Percentiles rank a stretch among this genome's conserved stretches.
Conservation (phyloP, 1,139 yeast genomes). For the Geotrichum carabidarum region DNA sequence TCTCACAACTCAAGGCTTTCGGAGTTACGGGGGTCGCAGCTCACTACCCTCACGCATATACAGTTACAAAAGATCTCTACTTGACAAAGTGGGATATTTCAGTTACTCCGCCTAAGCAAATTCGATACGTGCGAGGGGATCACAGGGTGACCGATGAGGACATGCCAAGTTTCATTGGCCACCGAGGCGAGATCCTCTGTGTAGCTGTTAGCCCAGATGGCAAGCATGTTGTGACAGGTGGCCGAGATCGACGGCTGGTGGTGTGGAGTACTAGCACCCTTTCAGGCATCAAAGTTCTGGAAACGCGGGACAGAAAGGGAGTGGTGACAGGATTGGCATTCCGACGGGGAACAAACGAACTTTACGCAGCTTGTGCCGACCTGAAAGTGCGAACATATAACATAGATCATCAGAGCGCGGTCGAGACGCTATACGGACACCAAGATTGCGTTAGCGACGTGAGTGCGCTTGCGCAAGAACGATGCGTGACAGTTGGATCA, state of each 20-base stretch:
- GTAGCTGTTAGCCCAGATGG: constrained; percentile 89
- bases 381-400: constrained; percentile 83
- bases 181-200: constrained; percentile 66
- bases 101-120: constrained; percentile 47
- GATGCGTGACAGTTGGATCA: constrained; percentile 93
- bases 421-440: constrained; percentile 90
- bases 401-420: constrained; percentile 77
- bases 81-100: constrained; percentile 73
- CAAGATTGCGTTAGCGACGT: constrained; percentile 85
- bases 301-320: constrained; percentile 64
- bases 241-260: constrained; percentile 69
- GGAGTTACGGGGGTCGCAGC: constrained; percentile 44
- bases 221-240: constrained; percentile 83
- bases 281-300: constrained; percentile 68
- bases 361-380: constrained; percentile 91
- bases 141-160: constrained; percentile 40
- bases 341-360: constrained; percentile 74
- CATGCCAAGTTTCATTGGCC: constrained; percentile 48
- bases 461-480: constrained; percentile 72
- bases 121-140: constrained; percentile 66
- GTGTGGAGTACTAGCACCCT: constrained; percentile 83
- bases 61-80: constrained; percentile 78
- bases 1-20: constrained; percentile 24
- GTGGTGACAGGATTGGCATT: constrained; percentile 69
- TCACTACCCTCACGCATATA: constrained; percentile 59